Conservation (phyloP, 2,329 filamentous ascomycete species). For the Colletotrichum godetiae region DNA sequence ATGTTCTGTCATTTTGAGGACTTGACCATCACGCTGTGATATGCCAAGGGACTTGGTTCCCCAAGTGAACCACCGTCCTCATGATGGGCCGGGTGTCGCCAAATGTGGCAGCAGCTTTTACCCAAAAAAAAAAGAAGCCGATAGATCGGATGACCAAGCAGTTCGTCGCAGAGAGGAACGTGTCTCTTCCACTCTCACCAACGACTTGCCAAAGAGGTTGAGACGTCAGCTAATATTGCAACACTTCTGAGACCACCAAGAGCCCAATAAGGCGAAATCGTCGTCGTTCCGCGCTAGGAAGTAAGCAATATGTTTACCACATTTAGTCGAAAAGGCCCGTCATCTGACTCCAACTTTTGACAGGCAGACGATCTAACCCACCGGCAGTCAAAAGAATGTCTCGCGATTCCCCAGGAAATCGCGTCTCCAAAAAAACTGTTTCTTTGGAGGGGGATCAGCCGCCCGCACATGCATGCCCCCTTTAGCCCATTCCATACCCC, state of each 20-base stretch:
- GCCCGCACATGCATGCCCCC: neutral
- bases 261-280: neutral
- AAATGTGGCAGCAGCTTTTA: neutral
- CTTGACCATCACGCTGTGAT: neutral
- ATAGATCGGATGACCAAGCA: neutral
- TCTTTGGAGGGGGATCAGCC: slow-evolving; percentile 8
- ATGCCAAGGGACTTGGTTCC: neutral
- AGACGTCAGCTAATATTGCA: neutral
- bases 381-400: neutral
- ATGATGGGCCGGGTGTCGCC: neutral
- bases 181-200: neutral
- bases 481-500: neutral
- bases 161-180: neutral
- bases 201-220: neutral
- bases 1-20: neutral
- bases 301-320: neutral
- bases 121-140: no score
- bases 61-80: neutral
- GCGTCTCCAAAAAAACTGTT: neutral
- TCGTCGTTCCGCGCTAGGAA: neutral
- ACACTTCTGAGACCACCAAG: neutral
- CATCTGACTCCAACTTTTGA: slow-evolving; percentile 8
- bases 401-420: neutral
- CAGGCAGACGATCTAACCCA: neutral
- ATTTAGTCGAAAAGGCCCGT: neutral